phyloP scores from a whole-genome alignment of 2,329 filamentous ascomycete species.

The Sarocladium brachiariae region DNA sequence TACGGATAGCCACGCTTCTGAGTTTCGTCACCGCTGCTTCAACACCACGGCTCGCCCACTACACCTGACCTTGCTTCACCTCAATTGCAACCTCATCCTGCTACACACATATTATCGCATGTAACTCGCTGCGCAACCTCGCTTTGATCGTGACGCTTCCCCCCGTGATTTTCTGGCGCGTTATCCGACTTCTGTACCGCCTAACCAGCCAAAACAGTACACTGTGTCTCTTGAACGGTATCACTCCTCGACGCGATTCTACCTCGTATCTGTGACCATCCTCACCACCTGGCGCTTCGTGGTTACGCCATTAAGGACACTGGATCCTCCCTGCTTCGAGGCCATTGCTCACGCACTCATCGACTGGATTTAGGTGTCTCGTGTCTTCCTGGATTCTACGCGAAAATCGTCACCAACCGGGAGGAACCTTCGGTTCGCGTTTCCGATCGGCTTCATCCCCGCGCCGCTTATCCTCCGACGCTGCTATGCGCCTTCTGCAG shows the following conservation, averaged over 20 bases:
- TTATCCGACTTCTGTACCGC: not conserved
- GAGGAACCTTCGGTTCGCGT: too few relatives aligned
- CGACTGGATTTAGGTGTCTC: not conserved
- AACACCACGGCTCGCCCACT: not conserved
- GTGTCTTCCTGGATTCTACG: not conserved
- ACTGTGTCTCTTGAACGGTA: not conserved
- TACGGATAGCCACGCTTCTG: too few relatives aligned
- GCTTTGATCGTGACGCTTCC: not conserved
- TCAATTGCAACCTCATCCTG: not conserved
- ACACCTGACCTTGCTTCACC: not conserved
- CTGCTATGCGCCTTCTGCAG: slow-evolving; percentile 5
- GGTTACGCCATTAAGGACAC: too few relatives aligned
- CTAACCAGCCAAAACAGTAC: not conserved
- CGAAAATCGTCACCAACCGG: too few relatives aligned
- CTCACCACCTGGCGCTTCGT: too few relatives aligned
- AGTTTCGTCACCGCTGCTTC: slow-evolving; percentile 5
- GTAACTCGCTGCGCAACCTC: slow-evolving; percentile 1
- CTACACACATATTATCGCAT: not conserved
- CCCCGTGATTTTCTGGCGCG: not conserved
- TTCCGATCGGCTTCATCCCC: not conserved
- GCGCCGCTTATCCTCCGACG: not conserved
- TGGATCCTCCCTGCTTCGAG: not conserved
- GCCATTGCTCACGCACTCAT: not conserved
- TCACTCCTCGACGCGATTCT: not conserved
- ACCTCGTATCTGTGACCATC: not conserved